Conservation (phyloP, 345 rosid species). For the Salix koriyanagi region DNA sequence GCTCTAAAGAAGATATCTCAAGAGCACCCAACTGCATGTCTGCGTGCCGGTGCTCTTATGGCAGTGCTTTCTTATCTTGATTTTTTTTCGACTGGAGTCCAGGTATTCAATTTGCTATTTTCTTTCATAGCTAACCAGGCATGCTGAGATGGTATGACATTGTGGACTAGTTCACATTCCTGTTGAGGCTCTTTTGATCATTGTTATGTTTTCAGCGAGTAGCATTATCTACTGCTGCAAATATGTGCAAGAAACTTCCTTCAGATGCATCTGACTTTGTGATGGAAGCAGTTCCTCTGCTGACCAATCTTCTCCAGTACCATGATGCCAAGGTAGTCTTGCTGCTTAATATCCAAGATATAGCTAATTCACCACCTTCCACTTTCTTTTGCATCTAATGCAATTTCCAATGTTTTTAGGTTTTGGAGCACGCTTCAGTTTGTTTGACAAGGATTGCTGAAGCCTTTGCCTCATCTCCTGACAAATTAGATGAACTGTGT, state of each 20-base stretch:
- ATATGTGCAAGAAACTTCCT: conserved; percentile 99
- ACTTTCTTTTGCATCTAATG: conserved; percentile 2
- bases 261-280: conserved; percentile 99
- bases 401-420: conserved; percentile 44
- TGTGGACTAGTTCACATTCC: neutral
- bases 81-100: conserved; percentile 99
- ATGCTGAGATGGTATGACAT: neutral
- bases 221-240: conserved; percentile 97
- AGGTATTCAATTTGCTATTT: conserved; percentile 43
- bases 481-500: conserved; percentile 87
- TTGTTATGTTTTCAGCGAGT: conserved; percentile 59
- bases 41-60: conserved; percentile 99
- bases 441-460: conserved; percentile 98
- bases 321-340: conserved; percentile 84
- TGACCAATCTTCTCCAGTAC: conserved; percentile 95
- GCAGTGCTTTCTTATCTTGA: conserved; percentile 97
- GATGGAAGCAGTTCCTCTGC: conserved; percentile 98
- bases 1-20: conserved; percentile 98
- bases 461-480: conserved; percentile 88
- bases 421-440: conserved; percentile 94
- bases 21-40: conserved; percentile 99
- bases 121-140: neutral
- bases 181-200: neutral
- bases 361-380: neutral
- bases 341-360: neutral